A percentile compares a stretch with the other conserved stretches of the same genome.
Conservation (phyloP, 495 filamentous ascomycete species). For the Talaromyces borbonicus region DNA sequence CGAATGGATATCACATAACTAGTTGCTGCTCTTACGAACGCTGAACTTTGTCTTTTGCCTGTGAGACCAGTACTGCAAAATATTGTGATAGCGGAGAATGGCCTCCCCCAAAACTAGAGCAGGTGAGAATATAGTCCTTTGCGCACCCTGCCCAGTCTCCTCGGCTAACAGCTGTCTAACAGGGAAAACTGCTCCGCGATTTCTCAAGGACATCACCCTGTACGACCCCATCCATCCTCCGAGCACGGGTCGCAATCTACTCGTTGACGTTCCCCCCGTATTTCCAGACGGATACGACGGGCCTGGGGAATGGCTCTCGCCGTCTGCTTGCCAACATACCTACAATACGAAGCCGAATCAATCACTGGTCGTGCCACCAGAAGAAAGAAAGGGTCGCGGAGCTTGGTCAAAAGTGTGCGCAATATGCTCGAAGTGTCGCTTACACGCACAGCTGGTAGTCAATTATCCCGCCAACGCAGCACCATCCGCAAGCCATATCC, state of each 20-base stretch:
- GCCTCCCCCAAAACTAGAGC: neutral
- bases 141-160: neutral
- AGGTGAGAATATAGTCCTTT: neutral
- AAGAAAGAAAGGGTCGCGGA: slow-evolving; percentile 9
- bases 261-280: slow-evolving; percentile 41
- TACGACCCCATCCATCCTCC: slow-evolving; percentile 46
- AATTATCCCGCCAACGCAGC: slow-evolving; percentile 21
- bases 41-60: too few species aligned
- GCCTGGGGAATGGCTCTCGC: slow-evolving; percentile 23
- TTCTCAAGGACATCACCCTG: slow-evolving; percentile 45
- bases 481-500: slow-evolving; percentile 26
- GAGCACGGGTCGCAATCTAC: slow-evolving; percentile 39
- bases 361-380: slow-evolving; percentile 27
- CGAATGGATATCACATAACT: too few species aligned
- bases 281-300: slow-evolving; percentile 23
- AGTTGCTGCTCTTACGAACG: too few species aligned
- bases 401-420: slow-evolving; percentile 42
- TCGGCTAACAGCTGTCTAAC: neutral
- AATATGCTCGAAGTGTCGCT: slow-evolving; percentile 47
- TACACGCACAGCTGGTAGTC: slow-evolving; percentile 43
- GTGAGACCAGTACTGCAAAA: too few species aligned
- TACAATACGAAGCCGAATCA: slow-evolving; percentile 46
- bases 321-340: slow-evolving; percentile 42
- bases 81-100: neutral
- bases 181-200: slow-evolving; percentile 56